Evolutionary conservation across 1,284 basidiomycete genomes (phyloP), one percentile per base, ranked within the genome.

Genomic region (Sporisorium exsertum): DNA sequence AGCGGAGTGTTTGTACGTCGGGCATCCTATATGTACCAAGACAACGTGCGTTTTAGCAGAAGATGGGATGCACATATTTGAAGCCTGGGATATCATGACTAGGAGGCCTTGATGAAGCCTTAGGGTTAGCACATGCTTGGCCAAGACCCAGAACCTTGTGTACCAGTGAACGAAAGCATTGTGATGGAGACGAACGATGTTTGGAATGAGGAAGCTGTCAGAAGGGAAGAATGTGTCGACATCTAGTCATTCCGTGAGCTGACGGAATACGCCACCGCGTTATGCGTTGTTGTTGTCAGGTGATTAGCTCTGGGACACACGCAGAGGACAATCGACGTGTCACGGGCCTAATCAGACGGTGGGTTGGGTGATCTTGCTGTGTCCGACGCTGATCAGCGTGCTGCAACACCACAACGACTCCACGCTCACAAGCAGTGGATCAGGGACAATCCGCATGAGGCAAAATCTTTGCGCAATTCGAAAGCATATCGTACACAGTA

Each of bases 231-330:
- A n/a, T n/a, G 26, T 70, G 68, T 71, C 63, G 62, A 65, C 55
- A 65, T 62, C 63, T 65, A 58, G 24, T 65, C 62, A 49, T 35
- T 61, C 67, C 61, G 45, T 40, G 8, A 22, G 27, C 22, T 10
- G 24, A 52, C 57, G 57, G 56, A 60, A 42, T 20, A 29, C 29
- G 49, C 18, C 27, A 20, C 16, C 15, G 16, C 16, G 18, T 32
- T 7, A 49, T 10, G 47, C 15, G 18, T 15, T 6, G 15, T 29
- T 49, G 47, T 50, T 13, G 15, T n/a, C 33, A 24, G 33, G 20
- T 15, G 32, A 52, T 33, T 35, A 52, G 51, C 32, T 37, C 16
- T 22, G 35, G 3, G 51, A 37, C 51, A 52, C 51, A 52, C 18
- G n/a, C 9, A 32, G 49, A 8, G 18, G 27, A 32, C 24, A 29